Evolutionary conservation across 306 rosid species (phyloP).

Genomic region (Purshia tridentata): DNA sequence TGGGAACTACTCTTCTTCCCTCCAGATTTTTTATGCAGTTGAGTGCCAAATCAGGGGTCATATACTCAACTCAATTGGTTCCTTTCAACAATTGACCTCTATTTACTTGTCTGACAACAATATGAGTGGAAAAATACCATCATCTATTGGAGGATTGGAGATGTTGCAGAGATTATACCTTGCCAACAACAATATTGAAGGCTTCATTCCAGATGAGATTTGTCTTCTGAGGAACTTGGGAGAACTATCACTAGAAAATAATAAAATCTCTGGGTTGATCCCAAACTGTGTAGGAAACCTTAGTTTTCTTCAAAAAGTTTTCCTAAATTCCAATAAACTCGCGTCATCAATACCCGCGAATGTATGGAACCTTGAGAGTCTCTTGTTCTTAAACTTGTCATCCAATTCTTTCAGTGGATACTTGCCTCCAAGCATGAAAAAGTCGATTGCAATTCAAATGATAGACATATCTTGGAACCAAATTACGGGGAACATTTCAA

Average conservation of each 20-base stretch:
- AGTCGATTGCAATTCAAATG: too few species aligned
- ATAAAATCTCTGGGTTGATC: slow-evolving; percentile 24
- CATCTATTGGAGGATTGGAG: slow-evolving; percentile 17
- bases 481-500: too few species aligned
- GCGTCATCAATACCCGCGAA: not conserved
- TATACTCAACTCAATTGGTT: not conserved
- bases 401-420: too few species aligned
- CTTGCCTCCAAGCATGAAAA: too few species aligned
- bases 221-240: slow-evolving; percentile 21
- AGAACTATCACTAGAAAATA: slow-evolving; percentile 17
- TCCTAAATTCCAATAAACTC: not conserved
- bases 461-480: too few species aligned
- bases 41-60: not conserved
- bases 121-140: not conserved
- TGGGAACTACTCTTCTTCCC: not conserved
- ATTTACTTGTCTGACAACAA: not conserved
- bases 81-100: not conserved
- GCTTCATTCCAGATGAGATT: slow-evolving; percentile 23
- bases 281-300: slow-evolving; percentile 2
- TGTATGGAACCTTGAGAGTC: not conserved
- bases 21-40: not conserved
- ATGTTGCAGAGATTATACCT: slow-evolving; percentile 24
- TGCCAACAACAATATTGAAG: slow-evolving; percentile 14
- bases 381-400: too few species aligned
- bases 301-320: not conserved